Evolutionary conservation across 2,329 filamentous ascomycete species (phyloP).

Genomic region (Incumbomyces delicatus): DNA sequence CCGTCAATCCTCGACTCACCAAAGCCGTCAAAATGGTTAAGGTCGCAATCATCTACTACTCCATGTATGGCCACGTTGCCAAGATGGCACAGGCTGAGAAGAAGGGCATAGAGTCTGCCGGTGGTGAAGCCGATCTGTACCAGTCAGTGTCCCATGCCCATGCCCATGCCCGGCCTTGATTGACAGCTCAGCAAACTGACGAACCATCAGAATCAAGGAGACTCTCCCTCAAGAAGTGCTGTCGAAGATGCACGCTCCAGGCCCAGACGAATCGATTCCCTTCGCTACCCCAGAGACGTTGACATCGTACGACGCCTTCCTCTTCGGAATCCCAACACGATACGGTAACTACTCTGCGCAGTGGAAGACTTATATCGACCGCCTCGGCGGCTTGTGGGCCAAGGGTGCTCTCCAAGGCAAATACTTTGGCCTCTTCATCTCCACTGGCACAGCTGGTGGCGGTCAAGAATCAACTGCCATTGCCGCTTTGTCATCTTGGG

Average conservation of each 20-base stretch:
- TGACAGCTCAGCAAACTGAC: constrained; percentile 64
- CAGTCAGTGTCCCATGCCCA: constrained; percentile 56
- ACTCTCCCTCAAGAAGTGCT: constrained; percentile 79
- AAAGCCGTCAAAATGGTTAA: constrained; percentile 35
- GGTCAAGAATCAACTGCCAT: constrained; percentile 87
- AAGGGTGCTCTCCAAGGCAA: constrained; percentile 73
- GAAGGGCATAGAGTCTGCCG: constrained; percentile 77
- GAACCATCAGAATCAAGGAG: constrained; percentile 57
- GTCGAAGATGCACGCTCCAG: constrained; percentile 78
- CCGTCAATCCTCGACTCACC: too few relatives aligned
- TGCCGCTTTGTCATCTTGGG: constrained; percentile 69
- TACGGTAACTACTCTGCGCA: constrained; percentile 97
- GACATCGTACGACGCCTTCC: constrained; percentile 72
- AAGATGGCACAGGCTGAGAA: constrained; percentile 81
- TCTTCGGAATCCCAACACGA: constrained; percentile 89
- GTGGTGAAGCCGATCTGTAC: constrained; percentile 70
- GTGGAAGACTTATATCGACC: constrained; percentile 82
- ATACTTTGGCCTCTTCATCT: constrained; percentile 83
- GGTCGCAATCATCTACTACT: constrained; percentile 88
- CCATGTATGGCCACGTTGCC: constrained; percentile 85
- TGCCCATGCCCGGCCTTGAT: neutral
- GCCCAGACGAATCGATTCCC: constrained; percentile 57
- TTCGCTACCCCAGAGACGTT: constrained; percentile 54
- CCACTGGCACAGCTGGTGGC: constrained; percentile 72
- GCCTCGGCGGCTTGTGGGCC: constrained; percentile 75